Evolutionary conservation across 2,329 filamentous ascomycete genomes (phyloP).

Genomic region (Aspergillus sp.): DNA sequence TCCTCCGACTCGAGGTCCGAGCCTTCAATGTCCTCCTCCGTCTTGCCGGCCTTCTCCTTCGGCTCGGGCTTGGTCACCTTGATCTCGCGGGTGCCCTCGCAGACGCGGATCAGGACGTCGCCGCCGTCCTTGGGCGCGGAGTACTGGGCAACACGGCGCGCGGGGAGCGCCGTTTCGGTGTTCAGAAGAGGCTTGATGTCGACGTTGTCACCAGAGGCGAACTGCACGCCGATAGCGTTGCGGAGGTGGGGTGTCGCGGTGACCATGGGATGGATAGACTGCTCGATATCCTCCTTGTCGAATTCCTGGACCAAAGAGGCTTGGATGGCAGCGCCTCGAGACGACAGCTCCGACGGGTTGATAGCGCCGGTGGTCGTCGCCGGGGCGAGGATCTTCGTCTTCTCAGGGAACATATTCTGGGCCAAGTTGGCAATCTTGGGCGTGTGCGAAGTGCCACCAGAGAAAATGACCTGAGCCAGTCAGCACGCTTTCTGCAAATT

Average conservation of each 20-base stretch:
- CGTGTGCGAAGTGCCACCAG: constrained; percentile 85
- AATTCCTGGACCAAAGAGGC: constrained; percentile 91
- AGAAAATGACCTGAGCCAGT: constrained; percentile 60
- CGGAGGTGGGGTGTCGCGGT: constrained; percentile 86
- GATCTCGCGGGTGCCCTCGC: constrained; percentile 82
- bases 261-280: constrained; percentile 90
- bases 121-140: constrained; percentile 68
- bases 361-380: constrained; percentile 67
- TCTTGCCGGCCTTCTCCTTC: constrained; percentile 58
- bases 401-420: constrained; percentile 67
- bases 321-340: constrained; percentile 88
- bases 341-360: constrained; percentile 86
- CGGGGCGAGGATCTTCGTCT: constrained; percentile 70
- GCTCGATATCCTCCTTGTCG: constrained; percentile 84
- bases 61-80: constrained; percentile 83
- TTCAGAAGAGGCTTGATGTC: constrained; percentile 73
- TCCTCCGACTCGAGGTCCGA: constrained; percentile 54
- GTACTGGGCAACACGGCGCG: constrained; percentile 74
- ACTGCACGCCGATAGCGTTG: constrained; percentile 79
- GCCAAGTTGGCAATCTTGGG: constrained; percentile 84
- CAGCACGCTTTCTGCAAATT: not conserved
- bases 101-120: constrained; percentile 78
- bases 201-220: constrained; percentile 51
- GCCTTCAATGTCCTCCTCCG: constrained; percentile 49
- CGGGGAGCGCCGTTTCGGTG: constrained; percentile 80